These are phyloP conservation scores for Cajanus cajan DNA, from an alignment of 306 rosid genomes.

Conservation along the genomic window DNA sequence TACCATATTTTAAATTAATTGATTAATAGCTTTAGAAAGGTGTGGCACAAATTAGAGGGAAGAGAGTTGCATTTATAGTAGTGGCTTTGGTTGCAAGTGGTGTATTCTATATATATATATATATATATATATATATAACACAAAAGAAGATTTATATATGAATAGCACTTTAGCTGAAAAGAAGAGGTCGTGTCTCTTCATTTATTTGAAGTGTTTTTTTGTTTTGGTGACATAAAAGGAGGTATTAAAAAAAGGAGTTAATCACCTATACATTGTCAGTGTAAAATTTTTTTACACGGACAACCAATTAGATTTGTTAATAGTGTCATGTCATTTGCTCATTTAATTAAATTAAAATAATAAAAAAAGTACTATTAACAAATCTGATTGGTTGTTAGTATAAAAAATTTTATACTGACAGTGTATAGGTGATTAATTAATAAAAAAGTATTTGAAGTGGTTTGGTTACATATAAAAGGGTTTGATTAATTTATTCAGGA, in stretches of 20 bases:
- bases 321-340: too few relatives aligned
- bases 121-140: neutral
- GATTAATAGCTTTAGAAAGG: slow-evolving; percentile 8
- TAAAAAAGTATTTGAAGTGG: slow-evolving; percentile 32
- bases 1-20: neutral
- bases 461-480: neutral
- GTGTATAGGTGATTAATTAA: too few relatives aligned
- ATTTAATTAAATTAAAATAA: too few relatives aligned
- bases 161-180: neutral
- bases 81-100: slow-evolving; percentile 48
- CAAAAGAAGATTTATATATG: neutral
- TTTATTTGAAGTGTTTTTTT: slow-evolving; percentile 37
- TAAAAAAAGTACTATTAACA: too few relatives aligned
- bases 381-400: too few relatives aligned
- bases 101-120: slow-evolving; percentile 2
- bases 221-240: too few relatives aligned
- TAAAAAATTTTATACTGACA: too few relatives aligned
- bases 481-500: slow-evolving; percentile 8
- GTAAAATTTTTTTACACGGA: too few relatives aligned
- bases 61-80: slow-evolving; percentile 29
- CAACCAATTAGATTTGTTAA: too few relatives aligned
- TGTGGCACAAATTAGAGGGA: neutral
- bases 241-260: too few relatives aligned
- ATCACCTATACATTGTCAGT: too few relatives aligned
- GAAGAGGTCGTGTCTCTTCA: slow-evolving; percentile 32